phyloP scores from a whole-genome alignment of 495 filamentous ascomycete species.

The Xylaria telfairii region DNA sequence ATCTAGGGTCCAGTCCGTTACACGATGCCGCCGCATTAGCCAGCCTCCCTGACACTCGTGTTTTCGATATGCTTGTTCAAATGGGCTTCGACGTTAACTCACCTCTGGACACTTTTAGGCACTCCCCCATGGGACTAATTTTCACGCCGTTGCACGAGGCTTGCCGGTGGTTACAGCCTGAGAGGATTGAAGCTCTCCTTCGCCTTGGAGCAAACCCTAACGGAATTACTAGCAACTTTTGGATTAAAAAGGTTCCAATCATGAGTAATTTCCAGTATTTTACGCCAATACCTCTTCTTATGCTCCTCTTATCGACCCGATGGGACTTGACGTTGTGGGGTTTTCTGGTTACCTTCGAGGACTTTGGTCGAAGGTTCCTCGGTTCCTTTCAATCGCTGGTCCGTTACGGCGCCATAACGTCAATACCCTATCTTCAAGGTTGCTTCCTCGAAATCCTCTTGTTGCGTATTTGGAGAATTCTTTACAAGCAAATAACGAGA shows the following conservation, averaged over 20 bases:
- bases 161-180: neutral
- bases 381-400: neutral
- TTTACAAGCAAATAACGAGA: neutral
- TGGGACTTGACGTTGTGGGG: neutral
- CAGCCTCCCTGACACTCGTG: neutral
- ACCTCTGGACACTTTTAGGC: neutral
- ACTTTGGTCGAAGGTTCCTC: neutral
- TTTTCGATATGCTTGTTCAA: neutral
- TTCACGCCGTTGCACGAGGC: neutral
- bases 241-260: neutral
- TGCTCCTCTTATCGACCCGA: neutral
- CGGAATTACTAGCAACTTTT: neutral
- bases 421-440: neutral
- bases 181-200: neutral
- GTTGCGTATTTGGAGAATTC: neutral
- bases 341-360: no score
- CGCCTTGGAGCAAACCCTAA: slow-evolving; percentile 8
- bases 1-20: neutral
- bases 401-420: neutral
- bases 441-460: neutral
- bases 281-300: neutral
- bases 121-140: neutral
- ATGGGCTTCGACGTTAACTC: neutral
- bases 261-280: neutral
- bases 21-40: neutral